phyloP scores from a whole-genome alignment of 106 monocot species.

The Phalaenopsis equestris region DNA sequence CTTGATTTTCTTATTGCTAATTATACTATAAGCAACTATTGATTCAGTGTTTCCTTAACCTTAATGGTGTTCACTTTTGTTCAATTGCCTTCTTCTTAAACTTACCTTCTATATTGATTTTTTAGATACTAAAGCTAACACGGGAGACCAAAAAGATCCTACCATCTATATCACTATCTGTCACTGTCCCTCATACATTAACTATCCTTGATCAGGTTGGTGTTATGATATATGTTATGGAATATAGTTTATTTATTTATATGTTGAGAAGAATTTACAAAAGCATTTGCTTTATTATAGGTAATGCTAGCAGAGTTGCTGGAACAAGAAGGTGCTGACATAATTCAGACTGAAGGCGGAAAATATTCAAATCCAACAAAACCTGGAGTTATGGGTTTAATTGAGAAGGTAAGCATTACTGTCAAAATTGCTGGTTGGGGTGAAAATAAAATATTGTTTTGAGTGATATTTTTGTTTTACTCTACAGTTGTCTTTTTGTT shows the following conservation, averaged over 20 bases:
- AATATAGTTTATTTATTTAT: neutral
- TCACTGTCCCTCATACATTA: conserved; percentile 82
- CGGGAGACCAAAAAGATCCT: conserved; percentile 64
- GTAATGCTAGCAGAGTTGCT: conserved; percentile 77
- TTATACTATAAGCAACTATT: too few relatives aligned
- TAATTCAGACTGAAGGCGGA: conserved; percentile 97
- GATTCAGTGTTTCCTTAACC: too few relatives aligned
- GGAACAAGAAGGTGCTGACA: conserved; percentile 85
- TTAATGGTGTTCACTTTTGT: neutral
- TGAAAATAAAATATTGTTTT: too few relatives aligned
- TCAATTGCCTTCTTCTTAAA: neutral
- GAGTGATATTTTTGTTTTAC: too few relatives aligned
- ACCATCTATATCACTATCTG: conserved; percentile 61
- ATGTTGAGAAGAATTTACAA: neutral
- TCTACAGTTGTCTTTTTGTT: too few relatives aligned
- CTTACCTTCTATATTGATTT: neutral
- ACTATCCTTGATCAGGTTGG: conserved; percentile 84
- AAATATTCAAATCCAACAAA: conserved; percentile 78
- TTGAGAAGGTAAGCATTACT: conserved; percentile 65
- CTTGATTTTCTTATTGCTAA: too few relatives aligned
- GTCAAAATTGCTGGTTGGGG: too few relatives aligned
- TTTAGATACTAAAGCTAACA: conserved; percentile 75
- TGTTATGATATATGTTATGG: neutral
- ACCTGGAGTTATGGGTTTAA: conserved; percentile 74
- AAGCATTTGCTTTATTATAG: conserved; percentile 17